A percentile compares a stretch with the other conserved stretches of the same genome.
Conservation (phyloP, 2,329 filamentous ascomycete species). For the Sporothrix euskadiensis region DNA sequence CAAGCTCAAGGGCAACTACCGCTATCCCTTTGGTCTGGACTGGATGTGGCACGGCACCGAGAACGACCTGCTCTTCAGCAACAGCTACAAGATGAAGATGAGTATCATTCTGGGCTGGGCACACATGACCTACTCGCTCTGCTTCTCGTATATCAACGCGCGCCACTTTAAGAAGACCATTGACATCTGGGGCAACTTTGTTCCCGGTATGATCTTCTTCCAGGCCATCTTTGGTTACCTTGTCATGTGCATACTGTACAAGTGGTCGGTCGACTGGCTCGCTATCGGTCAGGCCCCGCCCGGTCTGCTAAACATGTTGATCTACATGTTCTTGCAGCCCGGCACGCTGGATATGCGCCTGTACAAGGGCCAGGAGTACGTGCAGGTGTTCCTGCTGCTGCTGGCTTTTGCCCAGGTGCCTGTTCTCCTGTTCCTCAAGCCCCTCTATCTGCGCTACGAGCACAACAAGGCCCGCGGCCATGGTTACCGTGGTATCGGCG, state of each 20-base stretch:
- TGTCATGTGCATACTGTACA: slow-evolving; percentile 91
- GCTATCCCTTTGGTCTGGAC: slow-evolving; percentile 94
- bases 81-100: slow-evolving; percentile 99
- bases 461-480: slow-evolving; percentile 83
- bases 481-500: slow-evolving; percentile 91
- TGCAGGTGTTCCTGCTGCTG: slow-evolving; percentile 78
- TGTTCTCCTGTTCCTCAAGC: slow-evolving; percentile 89
- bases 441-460: slow-evolving; percentile 90
- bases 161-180: slow-evolving; percentile 92
- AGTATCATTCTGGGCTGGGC: slow-evolving; percentile 96
- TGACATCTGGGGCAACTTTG: slow-evolving; percentile 95
- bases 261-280: slow-evolving; percentile 90
- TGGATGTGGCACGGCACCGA: slow-evolving; percentile 96
- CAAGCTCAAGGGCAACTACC: slow-evolving; percentile 68
- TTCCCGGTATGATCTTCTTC: slow-evolving; percentile 99
- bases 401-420: slow-evolving; percentile 86
- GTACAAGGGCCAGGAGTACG: slow-evolving; percentile 71
- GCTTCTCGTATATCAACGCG: slow-evolving; percentile 89
- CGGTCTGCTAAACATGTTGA: slow-evolving; percentile 95
- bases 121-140: slow-evolving; percentile 98
- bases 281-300: slow-evolving; percentile 69
- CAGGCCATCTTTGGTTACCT: slow-evolving; percentile 98
- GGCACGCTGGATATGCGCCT: slow-evolving; percentile 71
- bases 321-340: slow-evolving; percentile 97
- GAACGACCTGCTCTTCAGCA: slow-evolving; percentile 91